These are phyloP conservation scores for Oleoguttula mirabilis DNA, from an alignment of 495 filamentous ascomycete genomes.

Conservation along the genomic window DNA sequence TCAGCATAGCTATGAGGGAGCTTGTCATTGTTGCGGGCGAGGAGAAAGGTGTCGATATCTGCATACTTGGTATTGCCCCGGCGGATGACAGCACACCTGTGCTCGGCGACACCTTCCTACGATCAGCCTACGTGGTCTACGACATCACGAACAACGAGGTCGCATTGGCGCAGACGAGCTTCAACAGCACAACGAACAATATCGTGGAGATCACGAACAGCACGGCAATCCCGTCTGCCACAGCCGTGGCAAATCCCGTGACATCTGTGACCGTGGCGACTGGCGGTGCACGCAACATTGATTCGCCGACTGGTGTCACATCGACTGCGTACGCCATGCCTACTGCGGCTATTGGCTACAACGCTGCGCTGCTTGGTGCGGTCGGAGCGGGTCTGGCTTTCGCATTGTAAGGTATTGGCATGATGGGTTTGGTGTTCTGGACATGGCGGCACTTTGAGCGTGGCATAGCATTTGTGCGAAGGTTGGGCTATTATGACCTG, in stretches of 20 bases:
- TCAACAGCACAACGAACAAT: constrained; percentile 54
- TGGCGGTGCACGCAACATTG: constrained; percentile 23
- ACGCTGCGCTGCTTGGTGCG: constrained; percentile 14
- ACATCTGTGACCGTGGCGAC: constrained; percentile 25
- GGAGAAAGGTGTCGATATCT: constrained; percentile 36
- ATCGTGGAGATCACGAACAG: constrained; percentile 65
- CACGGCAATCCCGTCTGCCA: constrained; percentile 56
- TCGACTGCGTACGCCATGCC: constrained; percentile 7
- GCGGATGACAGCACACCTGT: constrained; percentile 54
- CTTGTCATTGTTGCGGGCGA: constrained; percentile 55
- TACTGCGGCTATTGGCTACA: constrained; percentile 13
- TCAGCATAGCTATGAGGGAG: constrained; percentile 63
- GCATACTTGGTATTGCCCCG: constrained; percentile 60
- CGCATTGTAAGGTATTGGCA: constrained; percentile 19
- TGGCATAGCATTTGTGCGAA: no score
- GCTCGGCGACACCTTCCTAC: constrained; percentile 85
- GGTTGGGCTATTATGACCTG: no score
- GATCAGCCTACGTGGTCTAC: constrained; percentile 86
- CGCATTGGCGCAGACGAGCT: constrained; percentile 71
- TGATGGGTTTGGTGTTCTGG: no score
- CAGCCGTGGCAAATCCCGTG: constrained; percentile 52
- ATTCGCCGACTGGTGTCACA: constrained; percentile 1
- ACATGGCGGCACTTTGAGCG: no score
- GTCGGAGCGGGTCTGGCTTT: constrained; percentile 13
- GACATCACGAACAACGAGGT: constrained; percentile 83